These are phyloP conservation scores for Aureobasidium vineae DNA, from an alignment of 2,329 filamentous ascomycete genomes.

Conservation along the genomic window DNA sequence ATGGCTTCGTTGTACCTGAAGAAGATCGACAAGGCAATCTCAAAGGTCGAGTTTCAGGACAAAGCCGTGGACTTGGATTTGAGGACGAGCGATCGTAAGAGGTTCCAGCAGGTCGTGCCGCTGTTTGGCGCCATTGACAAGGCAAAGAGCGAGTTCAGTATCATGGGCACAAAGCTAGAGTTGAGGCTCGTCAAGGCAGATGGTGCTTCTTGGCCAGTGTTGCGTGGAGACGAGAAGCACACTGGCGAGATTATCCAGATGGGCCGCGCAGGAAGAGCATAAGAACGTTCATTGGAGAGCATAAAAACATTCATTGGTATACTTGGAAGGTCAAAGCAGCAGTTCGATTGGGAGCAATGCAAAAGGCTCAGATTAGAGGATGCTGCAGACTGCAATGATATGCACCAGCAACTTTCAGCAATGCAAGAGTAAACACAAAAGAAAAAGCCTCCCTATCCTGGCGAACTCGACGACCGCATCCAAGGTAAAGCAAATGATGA, in stretches of 20 bases:
- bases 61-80: constrained; percentile 72
- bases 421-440: background rate
- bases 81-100: constrained; percentile 80
- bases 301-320: background rate
- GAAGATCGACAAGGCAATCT: constrained; percentile 84
- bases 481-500: background rate
- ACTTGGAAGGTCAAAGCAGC: background rate
- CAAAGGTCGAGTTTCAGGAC: constrained; percentile 67
- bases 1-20: constrained; percentile 94
- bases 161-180: constrained; percentile 88
- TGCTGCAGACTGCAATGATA: background rate
- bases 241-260: constrained; percentile 85
- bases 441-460: background rate
- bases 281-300: constrained; percentile 3
- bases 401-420: background rate
- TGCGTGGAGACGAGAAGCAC: constrained; percentile 72
- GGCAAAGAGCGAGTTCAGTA: constrained; percentile 71
- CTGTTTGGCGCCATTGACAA: constrained; percentile 76
- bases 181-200: constrained; percentile 71
- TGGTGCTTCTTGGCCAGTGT: constrained; percentile 77
- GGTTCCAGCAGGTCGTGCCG: constrained; percentile 70
- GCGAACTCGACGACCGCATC: background rate
- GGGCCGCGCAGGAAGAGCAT: constrained; percentile 67
- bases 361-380: background rate
- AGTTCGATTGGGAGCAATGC: background rate